Evolutionary conservation across 768 basidiomycete genomes (phyloP), one percentile per base, ranked within the genome.

Genomic region (Daedaleopsis nitida): DNA sequence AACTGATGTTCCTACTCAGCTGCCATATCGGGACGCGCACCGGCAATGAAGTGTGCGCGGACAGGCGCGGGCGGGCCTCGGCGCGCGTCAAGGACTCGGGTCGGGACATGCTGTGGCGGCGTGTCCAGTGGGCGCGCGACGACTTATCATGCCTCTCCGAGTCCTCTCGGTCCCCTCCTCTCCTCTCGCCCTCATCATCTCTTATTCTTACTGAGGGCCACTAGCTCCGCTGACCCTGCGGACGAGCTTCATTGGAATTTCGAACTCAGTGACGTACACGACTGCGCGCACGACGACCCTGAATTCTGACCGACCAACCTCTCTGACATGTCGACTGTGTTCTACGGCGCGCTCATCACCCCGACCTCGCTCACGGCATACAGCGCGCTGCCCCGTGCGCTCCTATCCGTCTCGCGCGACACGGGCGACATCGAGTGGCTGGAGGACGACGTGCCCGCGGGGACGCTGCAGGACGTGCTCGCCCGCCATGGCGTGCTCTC

Each of bases 341-440:
- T 81, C 74, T 82, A 83, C 57, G 87, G 87, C 19, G 77, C 83
- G 23, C 76, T 87, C 62, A 72, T 89, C 69, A 86, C 81, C 65
- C 86, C 87, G 0, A 64, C 70, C 11, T 77, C 76, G 19, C 71
- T 81, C 23, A 77, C 76, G 0, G 48, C 69, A 37, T 85, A 81
- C 68, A 70, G 73, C 54, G 75, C 82, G 16, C 75, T 83, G 45
- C 82, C 86, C 3, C 74, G 72, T 27, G 82, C 84, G 65, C 74
- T 91, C 19, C 67, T 94, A 24, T 80, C 76, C 14, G 83, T 94
- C 27, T 74, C 65, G 19, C 60, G 67, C 21, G 13, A 66, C 2
- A 66, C 77, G 1, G 88, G 89, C 0, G 70, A 81, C 52, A 90
- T 96, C 51, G 82, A 83, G 34, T 94, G 90, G 89, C 77, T 93